Conservation (phyloP, 176 grass and related monocot species). For the Avena atlantica region DNA sequence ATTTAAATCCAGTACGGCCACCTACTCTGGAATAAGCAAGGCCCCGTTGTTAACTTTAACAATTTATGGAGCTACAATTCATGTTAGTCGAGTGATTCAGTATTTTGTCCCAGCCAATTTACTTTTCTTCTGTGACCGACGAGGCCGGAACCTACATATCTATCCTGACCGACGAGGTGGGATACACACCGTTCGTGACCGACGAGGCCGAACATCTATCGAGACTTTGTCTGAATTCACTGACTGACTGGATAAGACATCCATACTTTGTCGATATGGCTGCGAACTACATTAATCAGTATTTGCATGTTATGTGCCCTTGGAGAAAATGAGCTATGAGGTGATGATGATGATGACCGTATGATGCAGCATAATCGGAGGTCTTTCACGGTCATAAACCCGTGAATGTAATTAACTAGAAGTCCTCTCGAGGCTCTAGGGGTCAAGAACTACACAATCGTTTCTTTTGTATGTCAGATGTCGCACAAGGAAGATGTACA, state of each 20-base stretch:
- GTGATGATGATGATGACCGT: neutral
- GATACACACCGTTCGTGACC: neutral
- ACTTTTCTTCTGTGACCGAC: neutral
- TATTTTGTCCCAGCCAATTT: no score
- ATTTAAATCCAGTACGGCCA: no score
- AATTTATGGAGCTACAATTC: no score
- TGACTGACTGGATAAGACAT: neutral
- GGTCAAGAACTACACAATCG: neutral
- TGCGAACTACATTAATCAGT: no score
- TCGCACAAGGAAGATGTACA: neutral
- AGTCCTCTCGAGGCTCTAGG: neutral
- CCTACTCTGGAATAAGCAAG: no score
- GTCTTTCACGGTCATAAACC: neutral
- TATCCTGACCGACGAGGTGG: neutral
- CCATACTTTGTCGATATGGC: neutral
- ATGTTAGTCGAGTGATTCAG: neutral
- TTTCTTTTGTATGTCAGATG: neutral
- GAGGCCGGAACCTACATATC: neutral
- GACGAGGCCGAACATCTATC: neutral
- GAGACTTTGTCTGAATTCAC: neutral
- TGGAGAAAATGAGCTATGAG: neutral
- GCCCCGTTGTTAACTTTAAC: no score
- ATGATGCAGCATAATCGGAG: neutral
- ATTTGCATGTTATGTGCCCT: neutral
- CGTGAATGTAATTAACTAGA: constrained; percentile 14